Evolutionary conservation across 1,139 yeast species (phyloP).

Genomic region (Blastobotrys persicus): DNA sequence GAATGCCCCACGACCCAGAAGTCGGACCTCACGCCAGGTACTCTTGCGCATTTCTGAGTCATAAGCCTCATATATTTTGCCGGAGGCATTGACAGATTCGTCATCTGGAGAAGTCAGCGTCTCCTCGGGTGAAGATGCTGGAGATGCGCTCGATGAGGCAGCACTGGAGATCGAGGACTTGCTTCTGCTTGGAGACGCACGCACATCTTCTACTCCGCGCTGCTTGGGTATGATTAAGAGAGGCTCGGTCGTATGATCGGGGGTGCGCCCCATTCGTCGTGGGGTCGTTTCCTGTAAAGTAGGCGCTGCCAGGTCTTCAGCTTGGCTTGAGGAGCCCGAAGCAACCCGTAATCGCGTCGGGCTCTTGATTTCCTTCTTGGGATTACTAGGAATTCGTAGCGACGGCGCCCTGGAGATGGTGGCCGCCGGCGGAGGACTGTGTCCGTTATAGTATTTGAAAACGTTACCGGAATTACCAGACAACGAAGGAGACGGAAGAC

Average conservation of each 20-base stretch:
- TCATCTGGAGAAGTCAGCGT: slow-evolving; percentile 1
- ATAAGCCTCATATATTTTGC: slow-evolving; percentile 29
- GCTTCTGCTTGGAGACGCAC: not conserved
- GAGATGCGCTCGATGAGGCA: no score
- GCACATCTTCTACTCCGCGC: not conserved
- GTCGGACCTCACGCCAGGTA: slow-evolving; percentile 36
- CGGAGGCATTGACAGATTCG: not conserved
- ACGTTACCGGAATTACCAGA: not conserved
- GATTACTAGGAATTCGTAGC: not conserved
- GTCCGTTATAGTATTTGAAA: slow-evolving; percentile 1
- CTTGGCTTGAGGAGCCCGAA: no score
- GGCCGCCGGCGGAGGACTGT: not conserved
- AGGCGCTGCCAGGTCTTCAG: no score
- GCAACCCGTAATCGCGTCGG: no score
- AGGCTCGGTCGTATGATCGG: not conserved
- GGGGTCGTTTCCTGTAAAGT: no score
- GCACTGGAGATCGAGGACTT: not conserved
- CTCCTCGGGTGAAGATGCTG: not conserved
- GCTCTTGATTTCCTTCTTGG: not conserved
- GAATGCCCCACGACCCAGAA: slow-evolving; percentile 43
- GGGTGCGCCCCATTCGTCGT: no score
- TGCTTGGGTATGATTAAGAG: slow-evolving; percentile 1
- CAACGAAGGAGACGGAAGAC: slow-evolving; percentile 1
- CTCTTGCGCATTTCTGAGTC: slow-evolving; percentile 27
- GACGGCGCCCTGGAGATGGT: slow-evolving; percentile 1